These are phyloP conservation scores for Ogataea henricii DNA, from an alignment of 805 yeast species.

Conservation along the genomic window DNA sequence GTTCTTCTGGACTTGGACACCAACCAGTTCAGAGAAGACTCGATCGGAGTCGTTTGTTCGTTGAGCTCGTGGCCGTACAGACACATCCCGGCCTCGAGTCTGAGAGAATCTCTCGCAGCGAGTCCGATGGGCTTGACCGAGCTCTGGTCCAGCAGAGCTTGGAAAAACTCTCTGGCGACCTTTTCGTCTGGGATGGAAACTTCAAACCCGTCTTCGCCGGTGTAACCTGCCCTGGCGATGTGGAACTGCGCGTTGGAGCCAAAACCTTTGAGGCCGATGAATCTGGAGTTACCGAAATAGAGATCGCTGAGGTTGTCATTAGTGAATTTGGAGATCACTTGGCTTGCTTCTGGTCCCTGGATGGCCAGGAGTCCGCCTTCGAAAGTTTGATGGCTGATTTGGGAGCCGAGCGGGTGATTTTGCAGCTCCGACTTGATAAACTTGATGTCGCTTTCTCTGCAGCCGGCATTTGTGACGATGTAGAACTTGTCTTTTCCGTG, in stretches of 20 bases:
- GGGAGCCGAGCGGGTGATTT: slow-evolving; percentile 31
- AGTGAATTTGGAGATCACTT: slow-evolving; percentile 64
- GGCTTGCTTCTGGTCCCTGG: slow-evolving; percentile 89
- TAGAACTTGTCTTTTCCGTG: slow-evolving; percentile 73
- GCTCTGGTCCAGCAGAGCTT: slow-evolving; percentile 53
- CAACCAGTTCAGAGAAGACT: slow-evolving; percentile 88
- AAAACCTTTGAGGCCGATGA: slow-evolving; percentile 44
- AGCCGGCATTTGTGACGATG: slow-evolving; percentile 95
- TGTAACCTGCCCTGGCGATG: slow-evolving; percentile 94
- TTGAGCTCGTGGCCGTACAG: slow-evolving; percentile 90
- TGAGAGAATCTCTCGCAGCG: slow-evolving; percentile 96
- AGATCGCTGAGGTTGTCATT: slow-evolving; percentile 57
- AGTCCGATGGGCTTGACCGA: slow-evolving; percentile 85
- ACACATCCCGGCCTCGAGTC: slow-evolving; percentile 98
- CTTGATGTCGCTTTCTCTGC: slow-evolving; percentile 75
- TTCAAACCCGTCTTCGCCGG: slow-evolving; percentile 99
- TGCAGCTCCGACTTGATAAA: slow-evolving; percentile 59
- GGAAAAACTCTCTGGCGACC: slow-evolving; percentile 61
- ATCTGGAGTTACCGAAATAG: slow-evolving; percentile 72
- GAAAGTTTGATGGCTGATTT: slow-evolving; percentile 44
- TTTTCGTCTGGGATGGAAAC: slow-evolving; percentile 66
- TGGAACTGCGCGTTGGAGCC: slow-evolving; percentile 53
- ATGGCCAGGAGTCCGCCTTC: slow-evolving; percentile 82
- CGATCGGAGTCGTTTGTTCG: slow-evolving; percentile 81
- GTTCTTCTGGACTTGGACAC: slow-evolving; percentile 77